phyloP scores from a whole-genome alignment of 768 basidiomycete species.

The Strobilomyces dryophilus region DNA sequence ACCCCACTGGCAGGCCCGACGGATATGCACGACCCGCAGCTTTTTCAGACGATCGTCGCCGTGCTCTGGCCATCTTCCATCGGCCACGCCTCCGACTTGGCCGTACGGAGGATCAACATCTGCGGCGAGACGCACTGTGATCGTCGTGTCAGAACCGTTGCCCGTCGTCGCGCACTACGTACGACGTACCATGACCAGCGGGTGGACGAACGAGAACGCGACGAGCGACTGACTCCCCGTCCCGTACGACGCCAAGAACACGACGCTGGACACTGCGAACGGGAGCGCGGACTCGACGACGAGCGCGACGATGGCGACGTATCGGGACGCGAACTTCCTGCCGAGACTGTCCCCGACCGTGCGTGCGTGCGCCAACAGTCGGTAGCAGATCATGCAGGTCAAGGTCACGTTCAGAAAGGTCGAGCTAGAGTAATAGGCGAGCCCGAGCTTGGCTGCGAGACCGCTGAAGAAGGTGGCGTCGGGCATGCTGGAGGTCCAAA shows the following conservation, averaged over 20 bases:
- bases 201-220: neutral
- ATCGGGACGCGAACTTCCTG: neutral
- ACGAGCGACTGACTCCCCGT: neutral
- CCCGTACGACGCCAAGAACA: neutral
- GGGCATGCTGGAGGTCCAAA: neutral
- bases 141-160: neutral
- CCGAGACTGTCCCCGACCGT: neutral
- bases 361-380: neutral
- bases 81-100: neutral
- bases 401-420: conserved; percentile 8
- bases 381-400: conserved; percentile 8
- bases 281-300: neutral
- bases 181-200: neutral
- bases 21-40: neutral
- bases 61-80: neutral
- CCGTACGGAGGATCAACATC: neutral
- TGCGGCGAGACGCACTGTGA: neutral
- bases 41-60: neutral
- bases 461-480: conserved; percentile 6
- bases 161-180: too few relatives aligned
- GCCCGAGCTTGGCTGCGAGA: neutral
- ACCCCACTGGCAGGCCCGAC: too few relatives aligned
- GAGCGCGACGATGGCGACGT: neutral
- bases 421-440: conserved; percentile 5
- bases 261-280: neutral